Evolutionary conservation across 495 filamentous ascomycete species (phyloP).

Genomic region (Lindgomyces ingoldianus): DNA sequence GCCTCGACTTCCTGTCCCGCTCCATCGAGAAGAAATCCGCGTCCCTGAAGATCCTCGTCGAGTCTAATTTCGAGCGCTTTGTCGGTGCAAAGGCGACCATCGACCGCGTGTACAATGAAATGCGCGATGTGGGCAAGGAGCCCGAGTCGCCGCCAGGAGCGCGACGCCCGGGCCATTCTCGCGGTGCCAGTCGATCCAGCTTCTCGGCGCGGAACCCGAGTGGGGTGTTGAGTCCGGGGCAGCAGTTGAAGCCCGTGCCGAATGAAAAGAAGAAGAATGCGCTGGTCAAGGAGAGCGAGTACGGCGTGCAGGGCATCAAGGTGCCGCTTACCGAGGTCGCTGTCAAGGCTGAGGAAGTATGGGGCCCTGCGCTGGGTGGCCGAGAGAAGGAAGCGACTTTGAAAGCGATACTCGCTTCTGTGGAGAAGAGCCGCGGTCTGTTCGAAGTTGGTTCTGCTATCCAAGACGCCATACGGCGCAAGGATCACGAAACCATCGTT

Average conservation of each 20-base stretch:
- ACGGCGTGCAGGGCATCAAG: slow-evolving; percentile 88
- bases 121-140: slow-evolving; percentile 81
- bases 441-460: slow-evolving; percentile 78
- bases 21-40: slow-evolving; percentile 98
- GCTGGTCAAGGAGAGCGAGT: slow-evolving; percentile 88
- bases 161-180: slow-evolving; percentile 23
- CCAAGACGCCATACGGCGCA: slow-evolving; percentile 80
- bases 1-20: slow-evolving; percentile 76
- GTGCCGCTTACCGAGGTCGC: slow-evolving; percentile 82
- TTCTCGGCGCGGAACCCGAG: slow-evolving; percentile 62
- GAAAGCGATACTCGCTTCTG: slow-evolving; percentile 67
- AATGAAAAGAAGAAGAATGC: slow-evolving; percentile 79
- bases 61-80: slow-evolving; percentile 97
- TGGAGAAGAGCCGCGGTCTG: slow-evolving; percentile 76
- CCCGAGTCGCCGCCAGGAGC: slow-evolving; percentile 52
- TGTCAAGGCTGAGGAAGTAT: slow-evolving; percentile 92
- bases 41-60: slow-evolving; percentile 90
- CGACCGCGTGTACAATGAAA: slow-evolving; percentile 96
- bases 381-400: slow-evolving; percentile 87
- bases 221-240: slow-evolving; percentile 42
- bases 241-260: slow-evolving; percentile 30
- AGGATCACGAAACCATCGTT: slow-evolving; percentile 82
- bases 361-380: slow-evolving; percentile 90
- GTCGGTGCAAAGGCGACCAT: slow-evolving; percentile 95
- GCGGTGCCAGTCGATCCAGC: slow-evolving; percentile 62